Evolutionary conservation across 208 protist species (phyloP), one percentile per base, ranked within the genome.

Genomic region (Crithidia bombi): DNA sequence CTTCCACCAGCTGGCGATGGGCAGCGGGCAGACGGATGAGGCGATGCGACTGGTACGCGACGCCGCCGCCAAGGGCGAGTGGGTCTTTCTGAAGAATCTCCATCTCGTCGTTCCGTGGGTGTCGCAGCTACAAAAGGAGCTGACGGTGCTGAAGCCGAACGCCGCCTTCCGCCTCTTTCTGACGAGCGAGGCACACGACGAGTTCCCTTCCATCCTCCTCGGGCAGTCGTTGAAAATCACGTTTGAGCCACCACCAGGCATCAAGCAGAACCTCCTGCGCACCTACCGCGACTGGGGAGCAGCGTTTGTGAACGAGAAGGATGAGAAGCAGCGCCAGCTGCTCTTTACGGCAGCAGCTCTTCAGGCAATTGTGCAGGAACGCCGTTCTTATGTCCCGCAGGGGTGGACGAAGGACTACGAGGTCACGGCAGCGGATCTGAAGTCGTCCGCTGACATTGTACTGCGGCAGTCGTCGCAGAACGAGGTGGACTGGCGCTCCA

Each of bases 381-480:
- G 98, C 6, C 89, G 96, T 62, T 98, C 92, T 2, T 99, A 98
- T 83, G 91, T 98, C 19, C 98, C 98, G 28, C 98, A 99, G 59
- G 98, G 98, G 10, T 99, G 98, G 97, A 92, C 93, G 35, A 98
- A 98, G 75, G 93, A 93, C 65, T 99, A 99, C 85, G 98, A 99
- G 81, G 97, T 99, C 54, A 97, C 94, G 0, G 75, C 85, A 11
- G 81, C 97, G 2, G 98, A 99, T 81, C 80, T 99, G 1, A 94
- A 97, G 63, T 90, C 94, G 19, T 85, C 90, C 3, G 71, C 87
- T 5, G 89, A 99, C 73, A 92, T 99, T 68, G 94, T 99, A 41
- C 61, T 92, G 15, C 79, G 86, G 3, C 86, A 93, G 65, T 86
- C 78, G 0, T 57, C 73, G 26, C 11, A 61, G 41, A 82, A 82